Percentiles rank a stretch among this genome's conserved stretches.
These are phyloP conservation scores for Hemisphaericaspora xylanilytica DNA, from an alignment of 1,139 yeast genomes.

Conservation along the genomic window DNA sequence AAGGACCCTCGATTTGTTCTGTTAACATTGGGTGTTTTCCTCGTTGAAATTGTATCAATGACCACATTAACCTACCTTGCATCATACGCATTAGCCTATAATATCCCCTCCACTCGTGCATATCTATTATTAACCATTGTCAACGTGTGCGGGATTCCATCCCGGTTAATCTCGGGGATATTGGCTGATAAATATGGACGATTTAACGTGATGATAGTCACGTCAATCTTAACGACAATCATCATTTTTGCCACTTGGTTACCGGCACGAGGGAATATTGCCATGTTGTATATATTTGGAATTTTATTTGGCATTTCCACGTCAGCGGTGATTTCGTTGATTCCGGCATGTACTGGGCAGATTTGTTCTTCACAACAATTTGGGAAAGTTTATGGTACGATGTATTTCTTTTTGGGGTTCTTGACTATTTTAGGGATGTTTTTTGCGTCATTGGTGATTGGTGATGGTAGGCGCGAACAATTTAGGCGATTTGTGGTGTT, in stretches of 20 bases:
- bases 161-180: slow-evolving; percentile 47
- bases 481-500: slow-evolving; percentile 25
- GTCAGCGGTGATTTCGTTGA: slow-evolving; percentile 30
- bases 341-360: slow-evolving; percentile 53
- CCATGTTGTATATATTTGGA: slow-evolving; percentile 24
- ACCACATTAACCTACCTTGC: slow-evolving; percentile 52
- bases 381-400: slow-evolving; percentile 68
- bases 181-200: slow-evolving; percentile 50
- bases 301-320: slow-evolving; percentile 30
- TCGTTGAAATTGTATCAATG: slow-evolving; percentile 49
- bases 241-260: slow-evolving; percentile 47
- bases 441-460: slow-evolving; percentile 27
- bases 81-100: slow-evolving; percentile 47
- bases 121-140: slow-evolving; percentile 45
- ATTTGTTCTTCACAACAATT: slow-evolving; percentile 62
- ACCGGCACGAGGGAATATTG: slow-evolving; percentile 28
- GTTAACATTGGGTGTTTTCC: slow-evolving; percentile 41
- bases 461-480: slow-evolving; percentile 15
- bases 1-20: slow-evolving; percentile 39
- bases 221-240: slow-evolving; percentile 35
- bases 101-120: slow-evolving; percentile 39
- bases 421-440: slow-evolving; percentile 47
- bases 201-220: slow-evolving; percentile 49
- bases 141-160: slow-evolving; percentile 47
- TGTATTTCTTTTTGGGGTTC: slow-evolving; percentile 63